A percentile compares a stretch with the other conserved stretches of the same genome.
Conservation (phyloP, 2,329 filamentous ascomycete genomes). For the Ophiostoma quercus region DNA sequence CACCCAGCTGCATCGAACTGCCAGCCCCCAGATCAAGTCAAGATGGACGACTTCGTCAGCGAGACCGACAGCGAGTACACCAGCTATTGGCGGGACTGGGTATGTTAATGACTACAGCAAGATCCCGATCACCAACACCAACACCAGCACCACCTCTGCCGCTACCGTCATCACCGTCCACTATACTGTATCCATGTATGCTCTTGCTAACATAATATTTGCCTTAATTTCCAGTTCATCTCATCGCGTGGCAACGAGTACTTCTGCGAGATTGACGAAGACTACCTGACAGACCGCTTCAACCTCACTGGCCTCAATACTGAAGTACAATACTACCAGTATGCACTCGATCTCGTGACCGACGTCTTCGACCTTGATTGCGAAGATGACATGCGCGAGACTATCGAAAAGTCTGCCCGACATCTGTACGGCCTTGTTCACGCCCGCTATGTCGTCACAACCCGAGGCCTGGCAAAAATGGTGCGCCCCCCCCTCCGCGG, state of each 20-base stretch:
- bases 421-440: conserved; percentile 96
- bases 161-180: background rate
- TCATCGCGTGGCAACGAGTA: conserved; percentile 97
- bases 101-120: conserved; percentile 47
- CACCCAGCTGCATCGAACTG: background rate
- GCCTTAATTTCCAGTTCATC: conserved; percentile 65
- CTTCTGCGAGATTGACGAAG: conserved; percentile 99
- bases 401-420: conserved; percentile 93
- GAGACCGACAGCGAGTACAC: conserved; percentile 99
- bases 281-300: conserved; percentile 96
- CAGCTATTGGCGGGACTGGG: conserved; percentile 99
- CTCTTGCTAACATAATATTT: conserved; percentile 13
- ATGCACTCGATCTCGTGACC: conserved; percentile 93
- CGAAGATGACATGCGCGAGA: conserved; percentile 96
- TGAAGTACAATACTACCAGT: conserved; percentile 98
- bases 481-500: conserved; percentile 35
- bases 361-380: conserved; percentile 98
- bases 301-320: conserved; percentile 96
- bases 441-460: conserved; percentile 94
- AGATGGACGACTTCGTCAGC: conserved; percentile 95
- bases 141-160: background rate
- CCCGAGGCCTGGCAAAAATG: conserved; percentile 91
- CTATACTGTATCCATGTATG: background rate
- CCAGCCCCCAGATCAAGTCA: background rate
- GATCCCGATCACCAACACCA: too few relatives aligned